Evolutionary conservation across 2,329 filamentous ascomycete genomes (phyloP).

Genomic region (Tricladium varicosporioides): DNA sequence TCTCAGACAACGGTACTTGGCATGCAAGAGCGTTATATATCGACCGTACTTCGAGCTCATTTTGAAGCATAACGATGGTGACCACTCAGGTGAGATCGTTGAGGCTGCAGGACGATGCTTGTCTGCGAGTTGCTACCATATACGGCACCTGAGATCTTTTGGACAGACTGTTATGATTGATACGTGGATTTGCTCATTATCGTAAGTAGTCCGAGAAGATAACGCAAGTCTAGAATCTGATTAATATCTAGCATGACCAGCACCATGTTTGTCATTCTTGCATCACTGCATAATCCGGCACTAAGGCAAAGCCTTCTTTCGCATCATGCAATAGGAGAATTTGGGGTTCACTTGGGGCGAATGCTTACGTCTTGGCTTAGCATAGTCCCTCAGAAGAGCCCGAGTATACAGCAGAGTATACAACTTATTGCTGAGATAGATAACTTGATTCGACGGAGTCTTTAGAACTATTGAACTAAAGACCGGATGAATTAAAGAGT

Average conservation of each 20-base stretch:
- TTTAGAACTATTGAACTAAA: too few relatives aligned
- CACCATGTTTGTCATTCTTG: constrained; percentile 25
- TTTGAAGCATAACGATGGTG: constrained; percentile 12
- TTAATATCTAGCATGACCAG: constrained; percentile 15
- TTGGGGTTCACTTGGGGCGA: constrained; percentile 14
- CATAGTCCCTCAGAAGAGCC: constrained; percentile 28
- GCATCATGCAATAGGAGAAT: constrained; percentile 17
- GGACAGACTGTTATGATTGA: constrained; percentile 51
- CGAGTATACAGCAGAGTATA: constrained; percentile 47
- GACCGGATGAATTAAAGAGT: too few relatives aligned
- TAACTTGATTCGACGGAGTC: constrained; percentile 35
- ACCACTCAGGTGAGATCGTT: constrained; percentile 10
- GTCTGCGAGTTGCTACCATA: constrained; percentile 45
- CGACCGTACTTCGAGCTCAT: constrained; percentile 47
- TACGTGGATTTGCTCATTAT: constrained; percentile 54
- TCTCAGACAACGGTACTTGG: constrained; percentile 49
- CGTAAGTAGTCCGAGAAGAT: constrained; percentile 41
- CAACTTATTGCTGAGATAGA: constrained; percentile 46
- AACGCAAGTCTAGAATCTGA: not conserved
- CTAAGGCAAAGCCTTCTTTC: constrained; percentile 13
- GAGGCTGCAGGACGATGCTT: constrained; percentile 32
- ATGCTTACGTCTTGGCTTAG: constrained; percentile 17
- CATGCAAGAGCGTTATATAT: constrained; percentile 52
- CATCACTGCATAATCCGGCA: constrained; percentile 14
- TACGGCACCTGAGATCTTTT: constrained; percentile 46